Percentiles rank a stretch among this genome's conserved stretches.
Conservation (phyloP, 176 grass and related monocot genomes). For the Leersia perrieri region DNA sequence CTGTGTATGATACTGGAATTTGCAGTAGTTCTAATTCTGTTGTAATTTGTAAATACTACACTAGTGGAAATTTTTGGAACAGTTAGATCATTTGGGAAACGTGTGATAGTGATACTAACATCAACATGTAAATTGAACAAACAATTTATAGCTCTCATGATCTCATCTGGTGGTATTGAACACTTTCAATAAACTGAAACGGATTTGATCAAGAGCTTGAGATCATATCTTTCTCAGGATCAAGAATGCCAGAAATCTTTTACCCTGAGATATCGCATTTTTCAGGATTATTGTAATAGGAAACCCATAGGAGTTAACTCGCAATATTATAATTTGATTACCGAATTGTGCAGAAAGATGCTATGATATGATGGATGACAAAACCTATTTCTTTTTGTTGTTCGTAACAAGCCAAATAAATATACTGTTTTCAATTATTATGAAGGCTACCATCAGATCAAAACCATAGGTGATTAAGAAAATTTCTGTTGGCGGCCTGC, state of each 20-base stretch:
- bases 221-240: background rate
- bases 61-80: background rate
- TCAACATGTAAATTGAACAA: background rate
- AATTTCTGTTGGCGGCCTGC: background rate
- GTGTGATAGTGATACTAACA: background rate
- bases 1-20: background rate
- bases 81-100: background rate
- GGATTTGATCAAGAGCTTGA: background rate
- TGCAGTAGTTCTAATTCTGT: slow-evolving; percentile 12
- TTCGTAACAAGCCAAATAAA: background rate
- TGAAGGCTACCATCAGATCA: background rate
- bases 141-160: background rate
- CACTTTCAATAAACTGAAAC: background rate
- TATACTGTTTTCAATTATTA: background rate
- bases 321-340: background rate
- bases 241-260: background rate
- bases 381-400: too few species aligned
- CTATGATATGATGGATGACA: background rate
- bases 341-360: background rate
- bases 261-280: background rate
- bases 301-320: background rate
- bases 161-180: background rate
- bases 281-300: background rate
- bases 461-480: background rate
- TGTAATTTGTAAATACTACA: slow-evolving; percentile 44